Evolutionary conservation across 2,329 filamentous ascomycete species (phyloP), one percentile per base, ranked within the genome.

Genomic region (Penicillium sp.): DNA sequence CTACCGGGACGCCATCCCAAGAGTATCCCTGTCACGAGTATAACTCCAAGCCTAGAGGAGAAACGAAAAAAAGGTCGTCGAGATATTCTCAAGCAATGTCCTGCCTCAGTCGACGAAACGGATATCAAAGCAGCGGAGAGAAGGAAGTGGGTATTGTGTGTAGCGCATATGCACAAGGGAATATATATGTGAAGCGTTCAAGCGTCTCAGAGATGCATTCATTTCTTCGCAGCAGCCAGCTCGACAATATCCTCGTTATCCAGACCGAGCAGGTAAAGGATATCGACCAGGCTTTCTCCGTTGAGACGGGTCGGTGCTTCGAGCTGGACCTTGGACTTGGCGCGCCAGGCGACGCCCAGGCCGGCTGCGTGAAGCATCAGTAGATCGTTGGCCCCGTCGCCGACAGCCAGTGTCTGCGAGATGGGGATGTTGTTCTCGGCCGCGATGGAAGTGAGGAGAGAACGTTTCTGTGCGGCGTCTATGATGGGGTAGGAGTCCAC

Each of bases 371-470:
- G 72, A 66, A 85, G 79, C 81, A 85, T 85, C 13, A 77, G 75
- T 22, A 85, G 68, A 58, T 85, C 81, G 54, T 85, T 85, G 20
- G 80, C 81, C 27, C 81, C 81, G 56, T 85, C 81, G 8, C 81
- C 81, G 2, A 85, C 75, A 10, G 77, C 77, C 26, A 84, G 65
- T 2, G 77, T 77, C 57, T 80, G 75, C 6, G 77, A 73, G 7
- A 79, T 65, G 2, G 73, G 65, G 22, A 84, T 77, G 2, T 69
- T 70, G 51, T 82, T 75, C 29, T 77, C 72, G 11, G 69, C 70
- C 3, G 80, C 78, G 51, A 84, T 74, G 38, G 74, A 71, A 7
- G 72, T 61, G 22, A 84, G 72, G 23, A 82, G 71, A 32, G 74
- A 67, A 32, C 74, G 69, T 63, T 85, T 85, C 65, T 76, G 75